Base-by-base conservation (phyloP, 768 basidiomycete species). In the Xerocomellus intermedius region DNA sequence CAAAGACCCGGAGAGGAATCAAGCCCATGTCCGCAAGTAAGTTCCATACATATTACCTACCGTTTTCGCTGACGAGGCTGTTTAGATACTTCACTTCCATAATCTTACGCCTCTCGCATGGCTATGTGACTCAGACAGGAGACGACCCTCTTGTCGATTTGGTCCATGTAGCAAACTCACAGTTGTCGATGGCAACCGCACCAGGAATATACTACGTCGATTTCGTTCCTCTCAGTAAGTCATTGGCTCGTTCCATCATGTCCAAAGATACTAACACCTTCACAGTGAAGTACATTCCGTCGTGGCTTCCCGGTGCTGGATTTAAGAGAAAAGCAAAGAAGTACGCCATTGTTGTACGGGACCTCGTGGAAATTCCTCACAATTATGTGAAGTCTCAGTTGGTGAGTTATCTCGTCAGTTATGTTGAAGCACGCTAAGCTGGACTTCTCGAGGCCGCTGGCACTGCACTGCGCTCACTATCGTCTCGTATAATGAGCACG, bases 51-150 rank as follows among this genome's bases (percentile, higher is more conserved):
- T 7, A n/a, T 37, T 17, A 8, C 7, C 5, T 16, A 21, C 16
- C 17, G 8, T 14, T 32, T 0, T 46, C 16, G 19, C 22, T 22
- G 35, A 47, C 2, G 16, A 17, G 7, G 35, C 16, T 10, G 13
- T 30, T 2, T 48, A 47, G 55, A 37, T 9, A 52, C 8, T 52
- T 48, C 35, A 52, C 28, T 22, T 58, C 73, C 2, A 61, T 74
- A 10, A 67, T 72, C 12, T 65, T 78, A 32, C 70, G 69, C 38
- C 62, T 75, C 17, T 68, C 69, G 0, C 78, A 79, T 55, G 78
- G 79, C 0, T 75, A 77, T 50, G 64, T 73, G 8, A 69, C 74
- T 17, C 51, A 64, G 46, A 48, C 64, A 3, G 68, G 67, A 19
- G 60, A 77, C 12, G 78, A 80, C 35, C 70, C 67, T 43, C 73